A percentile compares a stretch with the other conserved stretches of the same genome.
phyloP scores from a whole-genome alignment of 495 filamentous ascomycete genomes.

The Penicillium riverlandense region DNA sequence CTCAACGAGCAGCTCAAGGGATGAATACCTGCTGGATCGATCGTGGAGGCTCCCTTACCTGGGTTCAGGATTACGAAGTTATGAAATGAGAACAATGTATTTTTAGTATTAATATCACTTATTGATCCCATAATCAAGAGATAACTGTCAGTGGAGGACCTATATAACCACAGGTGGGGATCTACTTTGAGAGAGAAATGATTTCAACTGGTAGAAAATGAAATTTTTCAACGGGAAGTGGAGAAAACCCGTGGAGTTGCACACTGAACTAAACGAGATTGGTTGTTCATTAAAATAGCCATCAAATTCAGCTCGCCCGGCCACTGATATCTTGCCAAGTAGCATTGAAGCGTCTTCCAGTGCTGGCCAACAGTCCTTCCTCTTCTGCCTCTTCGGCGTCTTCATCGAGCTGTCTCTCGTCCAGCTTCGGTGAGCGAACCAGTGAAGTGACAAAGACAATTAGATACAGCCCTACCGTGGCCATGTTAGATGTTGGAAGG shows the following conservation, averaged over 20 bases:
- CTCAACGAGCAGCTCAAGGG: conserved; percentile 36
- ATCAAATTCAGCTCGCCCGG: conserved; percentile 18
- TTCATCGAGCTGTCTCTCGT: conserved; percentile 70
- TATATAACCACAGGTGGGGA: too few relatives aligned
- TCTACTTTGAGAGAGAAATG: too few relatives aligned
- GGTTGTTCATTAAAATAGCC: not conserved
- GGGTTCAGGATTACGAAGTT: too few relatives aligned
- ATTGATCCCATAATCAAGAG: too few relatives aligned
- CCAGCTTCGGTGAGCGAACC: conserved; percentile 69
- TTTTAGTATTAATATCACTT: too few relatives aligned
- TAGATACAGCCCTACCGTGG: conserved; percentile 57
- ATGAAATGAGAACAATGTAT: too few relatives aligned
- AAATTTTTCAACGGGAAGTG: not conserved
- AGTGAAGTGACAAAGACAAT: conserved; percentile 67
- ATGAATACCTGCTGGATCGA: conserved; percentile 1
- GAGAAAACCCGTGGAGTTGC: not conserved
- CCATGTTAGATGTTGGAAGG: not conserved
- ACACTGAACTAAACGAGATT: not conserved
- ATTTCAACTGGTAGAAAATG: too few relatives aligned
- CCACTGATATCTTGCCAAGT: conserved; percentile 84
- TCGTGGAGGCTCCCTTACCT: too few relatives aligned
- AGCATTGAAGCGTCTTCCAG: conserved; percentile 71
- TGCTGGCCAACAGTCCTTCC: conserved; percentile 79
- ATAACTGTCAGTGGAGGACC: too few relatives aligned
- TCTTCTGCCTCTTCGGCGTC: conserved; percentile 94